phyloP scores from a whole-genome alignment of 2,329 filamentous ascomycete genomes.

The Monilinia laxa region DNA sequence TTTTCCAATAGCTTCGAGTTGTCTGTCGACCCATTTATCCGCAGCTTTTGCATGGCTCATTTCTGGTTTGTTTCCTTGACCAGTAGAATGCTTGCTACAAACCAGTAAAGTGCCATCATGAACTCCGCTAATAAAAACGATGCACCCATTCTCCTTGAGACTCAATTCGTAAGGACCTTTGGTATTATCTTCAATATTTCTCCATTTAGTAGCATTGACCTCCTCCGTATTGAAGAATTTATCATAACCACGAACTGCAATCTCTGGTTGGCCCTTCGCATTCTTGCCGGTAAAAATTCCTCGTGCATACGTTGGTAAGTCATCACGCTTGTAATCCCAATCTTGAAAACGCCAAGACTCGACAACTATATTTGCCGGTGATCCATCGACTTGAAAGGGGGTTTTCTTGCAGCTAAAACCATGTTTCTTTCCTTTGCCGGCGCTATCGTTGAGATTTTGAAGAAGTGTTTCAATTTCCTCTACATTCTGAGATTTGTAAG shows the following conservation, averaged over 20 bases:
- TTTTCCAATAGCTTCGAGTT: constrained; percentile 75
- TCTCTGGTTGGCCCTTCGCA: constrained; percentile 66
- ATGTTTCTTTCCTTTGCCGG: constrained; percentile 53
- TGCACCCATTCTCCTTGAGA: constrained; percentile 98
- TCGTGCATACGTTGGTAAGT: constrained; percentile 87
- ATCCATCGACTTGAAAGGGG: constrained; percentile 67
- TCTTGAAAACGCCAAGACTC: constrained; percentile 94
- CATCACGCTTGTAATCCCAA: constrained; percentile 88
- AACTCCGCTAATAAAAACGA: constrained; percentile 92
- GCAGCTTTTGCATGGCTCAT: constrained; percentile 83
- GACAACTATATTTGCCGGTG: constrained; percentile 64
- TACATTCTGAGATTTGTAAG: constrained; percentile 67
- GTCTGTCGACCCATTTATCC: constrained; percentile 76
- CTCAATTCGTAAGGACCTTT: constrained; percentile 90
- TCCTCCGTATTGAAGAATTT: constrained; percentile 98
- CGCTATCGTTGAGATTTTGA: constrained; percentile 56
- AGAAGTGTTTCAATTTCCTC: constrained; percentile 55
- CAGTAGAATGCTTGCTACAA: constrained; percentile 99
- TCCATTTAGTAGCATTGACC: constrained; percentile 78
- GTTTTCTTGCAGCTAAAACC: constrained; percentile 75
- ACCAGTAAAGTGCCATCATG: constrained; percentile 87
- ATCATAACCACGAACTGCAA: constrained; percentile 88
- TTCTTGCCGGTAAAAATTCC: constrained; percentile 86
- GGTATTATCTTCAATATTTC: constrained; percentile 72
- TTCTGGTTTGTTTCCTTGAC: constrained; percentile 60